Conservation (phyloP, 129 eudicot species). For the Centella asiatica region DNA sequence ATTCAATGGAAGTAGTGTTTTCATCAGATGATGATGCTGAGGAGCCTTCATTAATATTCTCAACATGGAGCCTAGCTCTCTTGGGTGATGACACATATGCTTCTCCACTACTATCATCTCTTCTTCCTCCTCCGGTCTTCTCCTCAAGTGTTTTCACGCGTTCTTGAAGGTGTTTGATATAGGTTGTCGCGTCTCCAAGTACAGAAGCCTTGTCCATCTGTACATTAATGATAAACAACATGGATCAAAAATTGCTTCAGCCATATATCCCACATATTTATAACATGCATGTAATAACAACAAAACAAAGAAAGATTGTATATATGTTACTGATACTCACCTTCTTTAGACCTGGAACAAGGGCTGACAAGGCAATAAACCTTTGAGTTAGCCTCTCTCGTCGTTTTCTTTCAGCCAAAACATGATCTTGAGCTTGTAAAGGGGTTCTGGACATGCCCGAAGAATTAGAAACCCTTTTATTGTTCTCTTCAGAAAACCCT, state of each 20-base stretch:
- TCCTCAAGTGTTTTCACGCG: conserved; percentile 12
- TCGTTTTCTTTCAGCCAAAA: conserved; percentile 62
- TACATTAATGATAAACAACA: conserved; percentile 23
- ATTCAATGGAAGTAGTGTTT: conserved; percentile 12
- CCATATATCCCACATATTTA: conserved; percentile 8
- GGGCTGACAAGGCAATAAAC: conserved; percentile 46
- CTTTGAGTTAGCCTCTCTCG: conserved; percentile 53
- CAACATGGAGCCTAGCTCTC: not conserved
- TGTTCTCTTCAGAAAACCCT: not conserved
- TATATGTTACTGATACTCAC: conserved; percentile 16
- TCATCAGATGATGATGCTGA: conserved; percentile 26
- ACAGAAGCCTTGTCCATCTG: conserved; percentile 14
- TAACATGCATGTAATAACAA: too few relatives aligned
- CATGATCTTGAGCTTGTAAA: conserved; percentile 56
- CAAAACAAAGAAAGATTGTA: too few relatives aligned
- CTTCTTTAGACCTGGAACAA: conserved; percentile 65
- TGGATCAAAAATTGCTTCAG: conserved; percentile 26
- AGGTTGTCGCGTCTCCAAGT: conserved; percentile 12
- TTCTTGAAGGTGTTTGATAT: conserved; percentile 14
- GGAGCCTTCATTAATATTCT: too few relatives aligned
- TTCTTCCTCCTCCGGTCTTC: not conserved
- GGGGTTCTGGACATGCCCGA: conserved; percentile 21
- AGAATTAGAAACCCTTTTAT: not conserved
- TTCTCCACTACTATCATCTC: too few relatives aligned
- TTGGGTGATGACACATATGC: not conserved